Conservation (phyloP, 1,284 basidiomycete genomes). For the Malassezia psittaci region DNA sequence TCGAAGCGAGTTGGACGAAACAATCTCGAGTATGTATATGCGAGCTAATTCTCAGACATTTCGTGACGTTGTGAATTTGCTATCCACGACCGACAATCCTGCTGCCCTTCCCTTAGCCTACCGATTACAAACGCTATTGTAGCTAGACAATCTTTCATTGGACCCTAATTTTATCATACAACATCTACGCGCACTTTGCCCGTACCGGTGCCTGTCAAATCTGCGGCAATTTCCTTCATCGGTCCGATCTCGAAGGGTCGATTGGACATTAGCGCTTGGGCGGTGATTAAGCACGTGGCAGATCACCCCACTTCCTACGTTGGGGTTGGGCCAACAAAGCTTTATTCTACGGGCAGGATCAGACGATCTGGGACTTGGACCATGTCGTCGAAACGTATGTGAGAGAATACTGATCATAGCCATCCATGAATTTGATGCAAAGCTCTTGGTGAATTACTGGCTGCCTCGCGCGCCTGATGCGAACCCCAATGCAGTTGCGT, state of each 20-base stretch:
- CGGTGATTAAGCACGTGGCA: too few species aligned
- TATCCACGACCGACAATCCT: conserved; percentile 46
- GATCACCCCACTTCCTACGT: too few species aligned
- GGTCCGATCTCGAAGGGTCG: neutral
- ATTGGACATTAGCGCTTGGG: too few species aligned
- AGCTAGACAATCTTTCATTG: neutral
- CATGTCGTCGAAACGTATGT: conserved; percentile 19
- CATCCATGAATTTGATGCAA: conserved; percentile 46
- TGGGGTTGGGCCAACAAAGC: too few species aligned
- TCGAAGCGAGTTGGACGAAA: conserved; percentile 36
- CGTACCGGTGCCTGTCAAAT: neutral
- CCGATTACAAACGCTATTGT: conserved; percentile 28
- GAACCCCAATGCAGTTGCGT: conserved; percentile 31
- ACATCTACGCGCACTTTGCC: neutral
- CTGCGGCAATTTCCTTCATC: neutral
- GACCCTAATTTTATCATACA: neutral
- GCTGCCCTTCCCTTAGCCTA: conserved; percentile 42
- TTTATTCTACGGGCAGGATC: too few species aligned
- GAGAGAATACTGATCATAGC: conserved; percentile 17
- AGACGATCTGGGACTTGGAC: neutral
- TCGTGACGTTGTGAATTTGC: conserved; percentile 40
- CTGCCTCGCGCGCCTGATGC: conserved; percentile 42
- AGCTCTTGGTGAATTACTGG: conserved; percentile 48
- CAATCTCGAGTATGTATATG: conserved; percentile 19
- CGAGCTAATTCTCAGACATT: conserved; percentile 23